phyloP scores from a whole-genome alignment of 345 rosid genomes.

The Aquilaria sinensis region DNA sequence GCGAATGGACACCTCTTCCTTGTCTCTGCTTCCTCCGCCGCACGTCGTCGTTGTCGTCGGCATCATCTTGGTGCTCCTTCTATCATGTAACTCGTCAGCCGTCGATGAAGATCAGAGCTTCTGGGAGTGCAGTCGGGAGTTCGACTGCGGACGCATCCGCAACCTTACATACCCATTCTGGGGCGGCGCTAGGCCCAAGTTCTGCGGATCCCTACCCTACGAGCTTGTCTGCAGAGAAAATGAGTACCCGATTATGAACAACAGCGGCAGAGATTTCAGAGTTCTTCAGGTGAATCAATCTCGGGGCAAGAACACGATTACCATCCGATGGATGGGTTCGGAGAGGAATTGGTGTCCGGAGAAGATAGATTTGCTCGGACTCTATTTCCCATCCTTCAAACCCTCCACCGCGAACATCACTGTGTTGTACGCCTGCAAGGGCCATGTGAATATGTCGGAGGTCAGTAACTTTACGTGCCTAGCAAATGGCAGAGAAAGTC shows the following conservation, averaged over 20 bases:
- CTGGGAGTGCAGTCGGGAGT: slow-evolving; percentile 17
- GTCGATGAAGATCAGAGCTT: slow-evolving; percentile 10
- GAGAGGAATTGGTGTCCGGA: background rate
- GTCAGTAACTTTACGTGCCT: background rate
- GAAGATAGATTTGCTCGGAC: background rate
- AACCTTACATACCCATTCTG: slow-evolving; percentile 44
- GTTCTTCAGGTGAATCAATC: background rate
- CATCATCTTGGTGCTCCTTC: slow-evolving; percentile 12
- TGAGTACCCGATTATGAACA: background rate
- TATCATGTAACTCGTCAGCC: background rate
- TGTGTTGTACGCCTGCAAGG: background rate
- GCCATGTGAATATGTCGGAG: background rate
- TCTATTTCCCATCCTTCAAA: background rate
- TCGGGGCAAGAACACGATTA: slow-evolving; percentile 1
- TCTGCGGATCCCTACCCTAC: slow-evolving; percentile 35
- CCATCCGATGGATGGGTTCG: background rate
- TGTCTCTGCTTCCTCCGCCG: background rate
- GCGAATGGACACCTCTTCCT: no score
- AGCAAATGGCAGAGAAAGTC: background rate
- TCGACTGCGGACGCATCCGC: slow-evolving; percentile 25
- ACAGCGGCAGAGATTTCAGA: background rate
- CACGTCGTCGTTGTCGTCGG: slow-evolving; percentile 16
- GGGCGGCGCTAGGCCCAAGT: slow-evolving; percentile 18
- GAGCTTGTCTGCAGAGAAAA: slow-evolving; percentile 20
- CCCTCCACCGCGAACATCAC: background rate